These are phyloP conservation scores for Claviceps cyperi DNA, from an alignment of 2,329 filamentous ascomycete genomes.

Conservation along the genomic window DNA sequence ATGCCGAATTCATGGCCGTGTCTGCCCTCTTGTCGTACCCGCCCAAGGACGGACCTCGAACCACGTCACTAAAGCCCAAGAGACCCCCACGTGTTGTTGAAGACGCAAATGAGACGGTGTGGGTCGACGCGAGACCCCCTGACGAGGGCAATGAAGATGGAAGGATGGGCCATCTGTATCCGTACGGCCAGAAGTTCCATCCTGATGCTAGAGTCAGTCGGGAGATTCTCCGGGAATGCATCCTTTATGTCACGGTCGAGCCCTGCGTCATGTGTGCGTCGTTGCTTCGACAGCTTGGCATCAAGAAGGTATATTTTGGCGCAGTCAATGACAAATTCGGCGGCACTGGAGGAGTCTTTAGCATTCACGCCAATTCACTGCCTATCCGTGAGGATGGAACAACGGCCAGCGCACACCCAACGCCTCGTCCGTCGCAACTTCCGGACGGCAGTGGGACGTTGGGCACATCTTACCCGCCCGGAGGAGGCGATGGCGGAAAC, in stretches of 20 bases:
- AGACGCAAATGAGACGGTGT: conserved; percentile 12
- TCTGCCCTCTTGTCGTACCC: conserved; percentile 36
- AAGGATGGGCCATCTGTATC: conserved; percentile 40
- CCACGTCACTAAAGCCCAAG: conserved; percentile 22
- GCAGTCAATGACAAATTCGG: conserved; percentile 95
- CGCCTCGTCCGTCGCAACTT: conserved; percentile 21
- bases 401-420: conserved; percentile 26
- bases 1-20: conserved; percentile 90
- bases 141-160: conserved; percentile 39
- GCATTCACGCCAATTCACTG: conserved; percentile 54
- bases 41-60: conserved; percentile 14
- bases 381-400: conserved; percentile 21
- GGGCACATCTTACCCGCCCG: conserved; percentile 22
- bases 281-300: conserved; percentile 72
- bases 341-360: conserved; percentile 85
- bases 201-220: conserved; percentile 44
- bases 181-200: conserved; percentile 46
- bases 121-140: conserved; percentile 11
- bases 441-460: conserved; percentile 22
- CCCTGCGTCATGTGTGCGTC: conserved; percentile 99
- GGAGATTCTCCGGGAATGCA: conserved; percentile 53
- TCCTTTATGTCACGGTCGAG: conserved; percentile 92
- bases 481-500: conserved; percentile 44
- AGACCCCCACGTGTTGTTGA: conserved; percentile 9
- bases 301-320: conserved; percentile 86